These are phyloP conservation scores for Excoecaria agallocha DNA, from an alignment of 345 rosid genomes.

Conservation along the genomic window DNA sequence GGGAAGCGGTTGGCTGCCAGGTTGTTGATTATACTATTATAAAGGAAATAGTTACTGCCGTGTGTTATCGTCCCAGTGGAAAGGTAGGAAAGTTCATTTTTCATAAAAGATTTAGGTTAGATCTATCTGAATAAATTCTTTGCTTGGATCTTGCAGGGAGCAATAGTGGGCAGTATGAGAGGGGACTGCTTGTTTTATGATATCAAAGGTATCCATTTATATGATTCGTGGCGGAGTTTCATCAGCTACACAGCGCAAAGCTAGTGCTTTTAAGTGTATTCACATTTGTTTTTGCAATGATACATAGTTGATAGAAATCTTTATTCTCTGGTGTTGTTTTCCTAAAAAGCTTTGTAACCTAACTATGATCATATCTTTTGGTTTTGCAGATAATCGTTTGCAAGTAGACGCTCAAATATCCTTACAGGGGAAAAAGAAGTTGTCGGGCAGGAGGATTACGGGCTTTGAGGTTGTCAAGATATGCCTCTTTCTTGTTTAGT, in stretches of 20 bases:
- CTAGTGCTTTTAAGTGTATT: neutral
- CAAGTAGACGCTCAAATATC: constrained; percentile 46
- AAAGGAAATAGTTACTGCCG: constrained; percentile 72
- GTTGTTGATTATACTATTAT: constrained; percentile 64
- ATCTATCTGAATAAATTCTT: constrained; percentile 13
- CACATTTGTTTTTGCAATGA: neutral
- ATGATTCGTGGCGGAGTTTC: constrained; percentile 6
- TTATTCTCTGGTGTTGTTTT: neutral
- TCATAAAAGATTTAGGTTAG: neutral
- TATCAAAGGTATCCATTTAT: constrained; percentile 44
- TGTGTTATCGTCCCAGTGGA: constrained; percentile 59
- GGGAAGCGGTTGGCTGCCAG: constrained; percentile 52
- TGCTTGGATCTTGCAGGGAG: constrained; percentile 45
- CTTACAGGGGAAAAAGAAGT: constrained; percentile 65
- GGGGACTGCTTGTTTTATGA: constrained; percentile 65
- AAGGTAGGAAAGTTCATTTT: constrained; percentile 38
- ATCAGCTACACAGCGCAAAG: neutral
- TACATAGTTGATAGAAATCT: neutral
- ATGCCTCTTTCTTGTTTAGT: neutral
- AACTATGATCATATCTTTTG: constrained; percentile 10
- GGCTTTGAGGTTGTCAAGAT: constrained; percentile 56
- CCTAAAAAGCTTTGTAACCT: neutral
- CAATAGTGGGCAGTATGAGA: constrained; percentile 60
- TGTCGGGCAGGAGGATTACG: constrained; percentile 62
- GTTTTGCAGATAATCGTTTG: constrained; percentile 49